Base-by-base conservation (phyloP, 108 stramenopile genomes). In the Heterococcus sp. region DNA sequence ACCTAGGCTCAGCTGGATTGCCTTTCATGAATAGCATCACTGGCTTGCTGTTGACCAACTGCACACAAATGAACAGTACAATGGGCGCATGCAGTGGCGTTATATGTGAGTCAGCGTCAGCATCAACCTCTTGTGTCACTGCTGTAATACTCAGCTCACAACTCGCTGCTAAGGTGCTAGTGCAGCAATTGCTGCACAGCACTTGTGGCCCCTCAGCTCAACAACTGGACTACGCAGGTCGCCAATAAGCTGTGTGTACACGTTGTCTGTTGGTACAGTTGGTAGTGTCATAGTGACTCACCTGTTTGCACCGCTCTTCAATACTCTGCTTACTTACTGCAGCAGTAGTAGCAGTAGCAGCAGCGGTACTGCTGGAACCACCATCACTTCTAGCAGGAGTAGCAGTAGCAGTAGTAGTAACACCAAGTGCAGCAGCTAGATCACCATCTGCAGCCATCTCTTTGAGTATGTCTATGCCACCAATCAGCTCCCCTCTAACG, bases 21-120 rank as follows among this genome's bases (percentile, higher is more conserved):
- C 97, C 97, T 85, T 98, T 98, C 90, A 97, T 94, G 76, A 98
- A 98, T 3, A 98, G 78, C 92, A 98, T 91, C 36, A 95, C 29
- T 39, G 82, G 73, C 74, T 84, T 39, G 37, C 29, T 97, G 75
- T 83, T 92, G 35, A 93, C 87, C 85, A 95, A 93, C 78, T 91
- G 85, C 0, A 95, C 75, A 69, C 94, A 93, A 76, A 95, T 87
- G 65, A 95, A 95, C 64, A 91, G 81, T 28, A 2, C 29, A 46
- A 11, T 40, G 8, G 32, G n/a, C 26, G 66, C 66, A 5, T 11
- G 29, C 30, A 65, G 5, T 0, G 11, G 0, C 30, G 26, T 30
- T 21, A 65, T 65, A 28, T 66, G 14, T 58, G 46, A 29, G 3
- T 40, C 11, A 11, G 14, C 40, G 14, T 26, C 0, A 72, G 14